Base-by-base conservation (phyloP, 108 stramenopile species). In the Cylindrotheca closterium region DNA sequence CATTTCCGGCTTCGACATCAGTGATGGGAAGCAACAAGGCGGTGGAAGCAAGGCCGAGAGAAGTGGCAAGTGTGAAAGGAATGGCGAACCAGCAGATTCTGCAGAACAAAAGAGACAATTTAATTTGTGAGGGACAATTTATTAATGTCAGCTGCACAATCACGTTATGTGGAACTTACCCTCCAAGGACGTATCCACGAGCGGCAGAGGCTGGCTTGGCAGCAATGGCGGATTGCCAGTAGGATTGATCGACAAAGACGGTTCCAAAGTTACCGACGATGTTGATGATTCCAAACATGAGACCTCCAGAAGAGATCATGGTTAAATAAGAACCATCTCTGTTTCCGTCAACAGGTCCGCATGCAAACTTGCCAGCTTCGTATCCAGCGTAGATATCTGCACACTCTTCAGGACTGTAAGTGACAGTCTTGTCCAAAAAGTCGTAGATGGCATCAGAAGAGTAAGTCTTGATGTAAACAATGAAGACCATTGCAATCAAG, bases 201-300 rank as follows among this genome's bases (percentile, higher is more conserved):
- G 89, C 86, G 19, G 95, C 93, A 54, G 67, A 58, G 51, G 57
- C 34, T 21, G 95, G 95, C 32, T 79, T 80, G 49, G 95, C 95
- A 24, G 95, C 95, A 55, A 96, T 96, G 58, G 93, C 95, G 4
- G 92, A 89, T 74, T 96, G 95, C 95, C 95, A 96, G 88, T 96
- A 96, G 1, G 86, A 86, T 65, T 96, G 93, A 58, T 96, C 95
- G 22, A 94, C 90, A 60, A 96, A 96, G 65, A 96, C 95, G 50
- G 95, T 96, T 10, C 95, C 95, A 56, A 96, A 96, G 91, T 96
- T 96, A 37, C 95, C 95, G 47, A 96, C 85, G 65, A 96, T 89
- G 78, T 96, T 96, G 84, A 96, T 96, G 31, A 96, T 75, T 45
- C 93, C 95, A 68, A 96, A 96, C 88, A 93, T 92, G 76, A 96